Evolutionary conservation across 306 rosid genomes (phyloP).

Genomic region (Trifolium subterraneum): DNA sequence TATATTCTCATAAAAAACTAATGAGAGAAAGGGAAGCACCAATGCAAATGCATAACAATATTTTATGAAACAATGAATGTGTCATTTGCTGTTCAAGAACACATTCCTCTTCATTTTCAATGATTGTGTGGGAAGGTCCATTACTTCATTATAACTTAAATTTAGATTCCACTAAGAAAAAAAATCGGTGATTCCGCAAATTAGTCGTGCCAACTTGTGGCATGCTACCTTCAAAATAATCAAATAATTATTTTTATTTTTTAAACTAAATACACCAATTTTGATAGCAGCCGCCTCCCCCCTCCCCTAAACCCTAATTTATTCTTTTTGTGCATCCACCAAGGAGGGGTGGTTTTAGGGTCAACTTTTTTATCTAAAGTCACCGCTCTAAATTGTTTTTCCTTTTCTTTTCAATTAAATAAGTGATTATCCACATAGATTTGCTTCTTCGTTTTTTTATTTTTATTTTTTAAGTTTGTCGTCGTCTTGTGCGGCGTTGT

Average conservation of each 20-base stretch:
- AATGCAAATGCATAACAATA: conserved; percentile 1
- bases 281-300: too few relatives aligned
- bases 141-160: conserved; percentile 29
- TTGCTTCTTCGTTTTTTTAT: too few relatives aligned
- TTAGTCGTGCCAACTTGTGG: neutral
- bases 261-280: too few relatives aligned
- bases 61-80: conserved; percentile 15
- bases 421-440: too few relatives aligned
- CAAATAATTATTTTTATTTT: neutral
- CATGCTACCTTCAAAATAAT: neutral
- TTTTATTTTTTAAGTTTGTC: too few relatives aligned
- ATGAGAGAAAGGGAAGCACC: conserved; percentile 28
- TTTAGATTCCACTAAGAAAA: conserved; percentile 16
- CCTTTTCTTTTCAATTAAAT: too few relatives aligned
- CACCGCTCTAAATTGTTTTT: too few relatives aligned
- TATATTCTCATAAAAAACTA: neutral
- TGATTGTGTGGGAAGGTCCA: conserved; percentile 30
- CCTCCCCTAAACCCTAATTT: too few relatives aligned
- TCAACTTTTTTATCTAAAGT: too few relatives aligned
- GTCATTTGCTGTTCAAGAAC: conserved; percentile 25
- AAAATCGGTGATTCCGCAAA: neutral
- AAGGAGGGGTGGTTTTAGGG: too few relatives aligned
- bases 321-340: too few relatives aligned
- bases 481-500: too few relatives aligned
- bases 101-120: conserved; percentile 39